Evolutionary conservation across 2,329 filamentous ascomycete genomes (phyloP).

Genomic region (Shiraia sp.): DNA sequence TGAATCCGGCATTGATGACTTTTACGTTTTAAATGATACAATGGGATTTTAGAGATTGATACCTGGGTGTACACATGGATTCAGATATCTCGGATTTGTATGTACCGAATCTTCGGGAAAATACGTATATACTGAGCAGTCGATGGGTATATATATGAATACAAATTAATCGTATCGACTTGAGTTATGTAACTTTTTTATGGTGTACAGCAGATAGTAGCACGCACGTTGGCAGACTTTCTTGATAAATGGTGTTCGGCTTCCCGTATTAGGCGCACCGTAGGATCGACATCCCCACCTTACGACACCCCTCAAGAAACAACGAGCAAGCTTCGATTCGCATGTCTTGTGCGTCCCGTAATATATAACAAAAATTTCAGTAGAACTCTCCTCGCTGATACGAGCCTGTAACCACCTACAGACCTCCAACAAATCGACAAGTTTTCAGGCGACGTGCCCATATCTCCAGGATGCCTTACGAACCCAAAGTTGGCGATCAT

Average conservation of each 20-base stretch:
- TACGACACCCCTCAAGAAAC: conserved; percentile 4
- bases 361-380: no score
- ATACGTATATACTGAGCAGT: not conserved
- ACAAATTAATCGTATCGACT: no score
- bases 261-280: conserved; percentile 13
- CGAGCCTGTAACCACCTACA: no score
- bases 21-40: conserved; percentile 73
- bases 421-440: not conserved
- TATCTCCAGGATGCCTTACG: conserved; percentile 35
- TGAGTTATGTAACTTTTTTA: no score
- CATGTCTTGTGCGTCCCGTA: no score
- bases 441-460: not conserved
- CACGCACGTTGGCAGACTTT: no score
- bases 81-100: no score
- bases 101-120: no score
- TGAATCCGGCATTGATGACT: conserved; percentile 83
- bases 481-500: conserved; percentile 49
- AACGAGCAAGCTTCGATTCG: conserved; percentile 6
- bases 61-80: no score
- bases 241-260: conserved; percentile 13
- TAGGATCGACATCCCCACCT: conserved; percentile 6
- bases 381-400: no score
- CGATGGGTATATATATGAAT: not conserved
- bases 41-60: no score
- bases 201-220: no score